phyloP scores from a whole-genome alignment of 75 land plant species.

The Pseudotsuga menziesii region DNA sequence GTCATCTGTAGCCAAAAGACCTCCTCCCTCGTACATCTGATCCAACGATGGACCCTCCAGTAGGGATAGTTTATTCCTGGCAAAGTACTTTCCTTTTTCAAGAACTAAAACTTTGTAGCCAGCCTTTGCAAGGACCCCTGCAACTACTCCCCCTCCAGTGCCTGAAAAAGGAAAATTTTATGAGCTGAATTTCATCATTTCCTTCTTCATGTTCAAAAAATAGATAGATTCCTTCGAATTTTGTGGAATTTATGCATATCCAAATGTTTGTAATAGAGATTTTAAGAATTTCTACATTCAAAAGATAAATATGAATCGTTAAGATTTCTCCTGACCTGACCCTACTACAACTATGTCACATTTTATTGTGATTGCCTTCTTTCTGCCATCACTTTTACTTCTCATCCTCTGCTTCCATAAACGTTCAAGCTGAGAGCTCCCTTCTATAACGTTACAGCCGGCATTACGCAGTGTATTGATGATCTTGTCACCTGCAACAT shows the following conservation, averaged over 20 bases:
- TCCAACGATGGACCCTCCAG: constrained; percentile 67
- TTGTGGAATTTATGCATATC: too few species aligned
- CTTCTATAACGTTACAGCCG: constrained; percentile 6
- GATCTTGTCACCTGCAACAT: background rate
- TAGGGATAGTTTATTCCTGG: constrained; percentile 42
- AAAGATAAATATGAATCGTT: too few species aligned
- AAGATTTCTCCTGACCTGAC: constrained; percentile 13
- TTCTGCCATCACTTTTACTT: background rate
- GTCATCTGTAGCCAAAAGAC: constrained; percentile 51
- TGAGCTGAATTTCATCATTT: too few species aligned
- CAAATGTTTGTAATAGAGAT: too few species aligned
- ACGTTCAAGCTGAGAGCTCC: background rate
- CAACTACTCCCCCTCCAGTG: constrained; percentile 60
- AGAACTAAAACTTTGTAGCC: constrained; percentile 82
- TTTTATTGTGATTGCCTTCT: constrained; percentile 24
- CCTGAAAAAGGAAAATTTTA: constrained; percentile 14
- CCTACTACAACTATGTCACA: constrained; percentile 86
- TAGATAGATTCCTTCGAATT: too few species aligned
- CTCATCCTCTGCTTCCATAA: background rate
- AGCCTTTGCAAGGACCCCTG: constrained; percentile 46
- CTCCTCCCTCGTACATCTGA: constrained; percentile 61
- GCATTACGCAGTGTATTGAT: constrained; percentile 2
- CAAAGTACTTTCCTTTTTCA: constrained; percentile 76
- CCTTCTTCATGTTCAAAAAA: too few species aligned
- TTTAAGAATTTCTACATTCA: too few species aligned